phyloP scores from a whole-genome alignment of 257 asterid species.

The Ilex asprella region DNA sequence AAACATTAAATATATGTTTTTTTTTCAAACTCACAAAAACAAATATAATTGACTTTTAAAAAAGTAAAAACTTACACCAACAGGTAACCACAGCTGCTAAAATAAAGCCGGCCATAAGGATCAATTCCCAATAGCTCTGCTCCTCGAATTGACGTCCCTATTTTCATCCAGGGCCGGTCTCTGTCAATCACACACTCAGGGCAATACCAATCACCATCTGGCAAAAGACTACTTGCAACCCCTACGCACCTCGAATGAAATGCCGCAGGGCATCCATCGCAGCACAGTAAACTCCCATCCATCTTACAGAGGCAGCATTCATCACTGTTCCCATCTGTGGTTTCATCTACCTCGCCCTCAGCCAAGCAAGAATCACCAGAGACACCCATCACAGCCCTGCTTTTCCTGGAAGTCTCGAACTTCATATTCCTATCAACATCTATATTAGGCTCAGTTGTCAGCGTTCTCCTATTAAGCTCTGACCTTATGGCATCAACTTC shows the following conservation, averaged over 20 bases:
- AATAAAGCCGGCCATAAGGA: constrained; percentile 62
- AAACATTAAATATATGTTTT: no score
- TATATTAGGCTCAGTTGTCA: constrained; percentile 38
- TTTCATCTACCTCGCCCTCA: constrained; percentile 48
- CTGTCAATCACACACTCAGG: constrained; percentile 81
- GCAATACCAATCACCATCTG: constrained; percentile 98
- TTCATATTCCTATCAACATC: constrained; percentile 46
- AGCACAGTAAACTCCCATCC: constrained; percentile 94
- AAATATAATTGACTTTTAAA: constrained; percentile 10
- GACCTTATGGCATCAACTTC: constrained; percentile 65
- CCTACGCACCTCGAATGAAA: constrained; percentile 94
- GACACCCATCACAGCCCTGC: constrained; percentile 43
- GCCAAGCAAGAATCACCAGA: constrained; percentile 55
- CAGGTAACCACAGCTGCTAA: constrained; percentile 81
- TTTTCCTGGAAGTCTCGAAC: constrained; percentile 44
- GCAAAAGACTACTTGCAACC: constrained; percentile 69
- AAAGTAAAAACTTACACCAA: constrained; percentile 69
- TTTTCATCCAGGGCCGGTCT: constrained; percentile 58
- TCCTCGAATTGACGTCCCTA: constrained; percentile 63
- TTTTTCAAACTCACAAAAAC: no score
- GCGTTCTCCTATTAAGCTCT: constrained; percentile 67
- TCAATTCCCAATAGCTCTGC: constrained; percentile 75
- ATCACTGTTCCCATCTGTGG: constrained; percentile 73
- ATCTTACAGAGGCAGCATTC: constrained; percentile 94
- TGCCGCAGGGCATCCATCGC: constrained; percentile 99